Percentiles rank a stretch among this genome's conserved stretches.
Conservation (phyloP, 1,284 basidiomycete genomes). For the Puccinia sorghi region DNA sequence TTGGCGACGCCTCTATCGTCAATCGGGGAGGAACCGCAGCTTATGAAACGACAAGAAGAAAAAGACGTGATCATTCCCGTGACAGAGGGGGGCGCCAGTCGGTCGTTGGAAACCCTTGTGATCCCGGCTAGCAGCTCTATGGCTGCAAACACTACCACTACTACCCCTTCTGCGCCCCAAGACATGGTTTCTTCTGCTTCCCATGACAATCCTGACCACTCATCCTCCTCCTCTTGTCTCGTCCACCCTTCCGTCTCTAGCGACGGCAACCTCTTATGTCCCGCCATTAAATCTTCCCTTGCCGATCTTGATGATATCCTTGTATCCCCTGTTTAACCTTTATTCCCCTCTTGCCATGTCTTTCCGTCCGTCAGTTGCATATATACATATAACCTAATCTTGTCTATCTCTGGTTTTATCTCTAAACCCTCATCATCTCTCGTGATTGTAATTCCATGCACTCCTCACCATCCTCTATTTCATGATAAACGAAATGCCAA, state of each 20-base stretch:
- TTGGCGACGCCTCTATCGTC: not conserved
- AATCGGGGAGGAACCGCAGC: not conserved
- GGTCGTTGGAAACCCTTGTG: not conserved
- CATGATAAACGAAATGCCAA: no score
- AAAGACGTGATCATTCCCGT: not conserved
- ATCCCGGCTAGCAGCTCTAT: not conserved
- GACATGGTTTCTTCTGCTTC: not conserved
- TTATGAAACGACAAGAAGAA: not conserved
- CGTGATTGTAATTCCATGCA: no score
- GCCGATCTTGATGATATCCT: not conserved
- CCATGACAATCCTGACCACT: not conserved
- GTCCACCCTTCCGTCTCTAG: not conserved
- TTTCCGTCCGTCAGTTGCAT: no score
- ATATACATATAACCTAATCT: no score
- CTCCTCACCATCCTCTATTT: no score
- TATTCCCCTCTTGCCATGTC: not conserved
- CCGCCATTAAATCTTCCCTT: not conserved
- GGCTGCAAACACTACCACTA: not conserved
- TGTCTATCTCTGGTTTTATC: no score
- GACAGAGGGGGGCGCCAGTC: not conserved
- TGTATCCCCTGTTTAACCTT: conserved; percentile 9
- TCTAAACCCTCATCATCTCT: no score
- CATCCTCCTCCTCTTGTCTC: not conserved
- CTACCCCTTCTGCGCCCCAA: not conserved
- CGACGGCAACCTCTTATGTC: conserved; percentile 10